A percentile compares a stretch with the other conserved stretches of the same genome.
Evolutionary conservation across 2,329 filamentous ascomycete genomes (phyloP).

Genomic region (Daldinia eschscholtzii): DNA sequence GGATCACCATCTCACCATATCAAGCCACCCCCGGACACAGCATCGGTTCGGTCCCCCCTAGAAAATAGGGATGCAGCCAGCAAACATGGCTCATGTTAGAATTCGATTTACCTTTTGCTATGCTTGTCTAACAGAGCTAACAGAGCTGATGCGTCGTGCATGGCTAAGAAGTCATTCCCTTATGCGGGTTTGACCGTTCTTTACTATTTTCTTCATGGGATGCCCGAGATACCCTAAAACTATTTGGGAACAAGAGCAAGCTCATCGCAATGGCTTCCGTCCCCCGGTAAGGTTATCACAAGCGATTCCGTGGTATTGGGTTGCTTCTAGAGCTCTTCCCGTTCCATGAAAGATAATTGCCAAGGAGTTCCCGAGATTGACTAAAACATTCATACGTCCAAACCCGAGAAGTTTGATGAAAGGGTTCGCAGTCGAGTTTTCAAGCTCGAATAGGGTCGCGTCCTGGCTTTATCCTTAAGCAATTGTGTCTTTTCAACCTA

Average conservation of each 20-base stretch:
- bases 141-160: slow-evolving; percentile 16
- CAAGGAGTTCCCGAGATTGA: slow-evolving; percentile 34
- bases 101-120: slow-evolving; percentile 39
- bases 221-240: slow-evolving; percentile 10
- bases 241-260: not conserved
- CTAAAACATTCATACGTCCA: slow-evolving; percentile 48
- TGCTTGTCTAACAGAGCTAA: slow-evolving; percentile 13
- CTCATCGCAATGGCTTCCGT: slow-evolving; percentile 16
- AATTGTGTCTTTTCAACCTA: slow-evolving; percentile 35
- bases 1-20: slow-evolving; percentile 32
- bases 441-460: slow-evolving; percentile 44
- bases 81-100: slow-evolving; percentile 8
- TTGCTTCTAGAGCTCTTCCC: slow-evolving; percentile 34
- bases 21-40: slow-evolving; percentile 11
- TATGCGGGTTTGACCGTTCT: slow-evolving; percentile 2
- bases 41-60: slow-evolving; percentile 5
- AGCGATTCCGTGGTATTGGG: slow-evolving; percentile 34
- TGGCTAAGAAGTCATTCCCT: not conserved
- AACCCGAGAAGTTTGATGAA: slow-evolving; percentile 46
- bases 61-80: slow-evolving; percentile 20
- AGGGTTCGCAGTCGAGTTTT: slow-evolving; percentile 41
- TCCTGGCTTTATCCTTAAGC: slow-evolving; percentile 43
- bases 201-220: slow-evolving; percentile 11
- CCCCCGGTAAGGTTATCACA: slow-evolving; percentile 24
- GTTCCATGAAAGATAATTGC: slow-evolving; percentile 25